Percentiles rank a stretch among this genome's conserved stretches.
Evolutionary conservation across 108 stramenopile species (phyloP).

Genomic region (Nannochloropsis salina): DNA sequence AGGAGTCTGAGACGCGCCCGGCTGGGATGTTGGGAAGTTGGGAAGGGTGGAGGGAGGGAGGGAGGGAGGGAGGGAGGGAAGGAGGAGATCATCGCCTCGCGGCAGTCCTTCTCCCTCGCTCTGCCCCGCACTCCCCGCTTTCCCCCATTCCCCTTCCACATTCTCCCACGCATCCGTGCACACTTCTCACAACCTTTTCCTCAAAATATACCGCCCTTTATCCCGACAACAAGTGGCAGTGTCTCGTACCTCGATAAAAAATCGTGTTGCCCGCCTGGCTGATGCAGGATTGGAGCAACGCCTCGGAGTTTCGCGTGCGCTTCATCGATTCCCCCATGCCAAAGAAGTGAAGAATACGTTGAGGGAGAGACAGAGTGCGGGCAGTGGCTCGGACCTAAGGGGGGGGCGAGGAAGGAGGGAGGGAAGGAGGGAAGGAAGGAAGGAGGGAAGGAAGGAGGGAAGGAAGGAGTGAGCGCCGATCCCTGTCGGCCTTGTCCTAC

Average conservation of each 20-base stretch:
- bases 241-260: neutral
- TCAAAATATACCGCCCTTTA: neutral
- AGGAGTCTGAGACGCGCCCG: neutral
- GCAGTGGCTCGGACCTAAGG: neutral
- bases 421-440: neutral
- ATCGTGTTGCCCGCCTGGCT: conserved; percentile 12
- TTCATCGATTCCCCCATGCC: conserved; percentile 14
- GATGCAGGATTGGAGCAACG: neutral
- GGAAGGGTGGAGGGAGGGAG: neutral
- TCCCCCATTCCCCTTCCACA: neutral
- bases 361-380: neutral
- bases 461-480: neutral
- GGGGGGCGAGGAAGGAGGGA: neutral
- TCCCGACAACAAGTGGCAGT: no score
- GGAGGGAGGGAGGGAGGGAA: neutral
- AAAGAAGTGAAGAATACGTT: neutral
- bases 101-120: neutral
- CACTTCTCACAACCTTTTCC: neutral
- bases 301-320: neutral
- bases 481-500: neutral
- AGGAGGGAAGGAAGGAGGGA: neutral
- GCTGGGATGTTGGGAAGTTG: no score
- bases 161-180: neutral
- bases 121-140: neutral
- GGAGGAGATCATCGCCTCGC: neutral